Evolutionary conservation across 2,329 filamentous ascomycete genomes (phyloP).

Genomic region (Coniochaeta ligniaria): DNA sequence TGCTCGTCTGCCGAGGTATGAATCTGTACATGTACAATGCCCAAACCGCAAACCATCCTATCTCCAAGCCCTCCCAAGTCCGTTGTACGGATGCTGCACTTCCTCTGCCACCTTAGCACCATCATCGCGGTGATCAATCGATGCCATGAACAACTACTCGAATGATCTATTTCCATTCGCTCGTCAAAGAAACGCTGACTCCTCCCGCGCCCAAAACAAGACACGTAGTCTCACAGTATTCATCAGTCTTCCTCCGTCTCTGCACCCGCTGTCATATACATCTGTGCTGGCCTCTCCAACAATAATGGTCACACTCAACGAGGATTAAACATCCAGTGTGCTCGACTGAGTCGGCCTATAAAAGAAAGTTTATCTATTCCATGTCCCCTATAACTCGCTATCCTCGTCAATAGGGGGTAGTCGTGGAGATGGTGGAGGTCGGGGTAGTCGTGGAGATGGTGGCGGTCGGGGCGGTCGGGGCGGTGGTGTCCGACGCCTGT

Average conservation of each 20-base stretch:
- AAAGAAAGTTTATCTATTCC: not conserved
- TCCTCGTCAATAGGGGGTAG: not conserved
- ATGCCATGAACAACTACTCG: not conserved
- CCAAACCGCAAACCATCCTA: not conserved
- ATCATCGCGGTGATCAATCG: not conserved
- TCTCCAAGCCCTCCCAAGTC: not conserved
- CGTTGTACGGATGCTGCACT: too few species aligned
- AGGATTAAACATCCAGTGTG: not conserved
- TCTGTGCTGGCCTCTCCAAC: too few species aligned
- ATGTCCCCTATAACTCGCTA: not conserved
- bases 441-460: not conserved
- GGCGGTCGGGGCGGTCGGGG: too few species aligned
- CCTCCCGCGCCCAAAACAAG: not conserved
- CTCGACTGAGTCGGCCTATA: not conserved
- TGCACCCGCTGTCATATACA: not conserved
- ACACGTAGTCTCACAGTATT: not conserved
- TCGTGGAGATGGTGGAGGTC: not conserved
- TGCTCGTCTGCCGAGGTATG: not conserved
- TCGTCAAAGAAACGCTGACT: not conserved
- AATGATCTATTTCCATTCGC: not conserved
- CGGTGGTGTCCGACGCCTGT: not conserved
- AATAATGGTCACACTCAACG: not conserved
- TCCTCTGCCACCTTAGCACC: not conserved
- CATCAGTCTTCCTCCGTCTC: not conserved
- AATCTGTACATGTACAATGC: not conserved